Evolutionary conservation across 2,329 filamentous ascomycete species (phyloP), one percentile per base, ranked within the genome.

Genomic region (Ascocoryne sarcoides): DNA sequence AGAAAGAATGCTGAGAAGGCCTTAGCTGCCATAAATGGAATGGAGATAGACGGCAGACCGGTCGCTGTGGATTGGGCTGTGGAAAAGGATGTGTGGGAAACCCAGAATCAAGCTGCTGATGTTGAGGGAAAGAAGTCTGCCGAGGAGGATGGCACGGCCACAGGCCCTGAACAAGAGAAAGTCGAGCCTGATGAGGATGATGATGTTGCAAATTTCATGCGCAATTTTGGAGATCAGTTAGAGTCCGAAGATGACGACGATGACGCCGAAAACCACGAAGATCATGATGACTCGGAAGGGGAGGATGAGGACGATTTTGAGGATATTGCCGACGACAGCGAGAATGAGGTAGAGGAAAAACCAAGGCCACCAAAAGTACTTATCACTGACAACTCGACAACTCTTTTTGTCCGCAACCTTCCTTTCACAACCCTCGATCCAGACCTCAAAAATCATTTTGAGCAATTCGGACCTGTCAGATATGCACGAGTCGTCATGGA

Each of bases 1-100:
- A 80, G 74, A 57, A 90, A 88, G 64, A 95, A 96, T 62, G 90
- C 92, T 0, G 85, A 96, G 62, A 87, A 80, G 60, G 92, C 92
- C 2, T 70, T 98, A 42, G 78, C 82, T 44, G 78, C 73, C 16
- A 69, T 96, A 51, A 98, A 96, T 62, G 92, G 90, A 43, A 95
- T 86, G 60, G 77, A 84, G 46, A 73, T 98, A 15, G 89, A 95
- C 60, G 92, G 89, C 2, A 76, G 92, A 54, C 83, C 81, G 7
- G 64, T 98, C 45, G 92, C 90, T 19, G 92, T 98, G 5, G 92
- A 98, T 65, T 98, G 87, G 86, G 90, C 93, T 21, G 88, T 96
- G 3, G 87, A 95, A 45, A 95, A 93, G 66, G 73, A 81, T 31
- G 79, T 82, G 5, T 98, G 87, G 87, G 75, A 89, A 47, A 71